Evolutionary conservation across 176 grass and related monocot genomes (phyloP), one percentile per base, ranked within the genome.

Genomic region (Themeda triandra): DNA sequence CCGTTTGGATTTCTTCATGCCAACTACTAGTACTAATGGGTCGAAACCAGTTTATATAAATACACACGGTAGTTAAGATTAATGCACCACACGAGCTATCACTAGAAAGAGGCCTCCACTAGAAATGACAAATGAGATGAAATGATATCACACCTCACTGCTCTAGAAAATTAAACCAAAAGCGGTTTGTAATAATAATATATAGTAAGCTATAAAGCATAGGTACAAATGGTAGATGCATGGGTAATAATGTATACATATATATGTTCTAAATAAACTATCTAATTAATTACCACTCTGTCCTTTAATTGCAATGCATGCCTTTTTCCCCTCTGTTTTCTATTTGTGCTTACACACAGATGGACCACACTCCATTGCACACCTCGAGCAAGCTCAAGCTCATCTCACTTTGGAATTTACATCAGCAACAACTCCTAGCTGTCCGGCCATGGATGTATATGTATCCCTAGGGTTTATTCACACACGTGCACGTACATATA

Each of bases 391-490:
- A 83, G 40, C 67, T 82, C 35, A 19, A 30, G 19, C 53, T 59
- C 53, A 58, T 19, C 53, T n/a, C 53, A 56, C 51, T 56, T 23
- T 56, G 51, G 54, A 10, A 23, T 58, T 69, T 80, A 14, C 46
- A 33, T 42, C 71, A 49, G 21, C 63, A 32, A 21, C 70, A 40
- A 18, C 71, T 66, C 69, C 63, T 17, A 4, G 6, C 69, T 41
- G 78, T 62, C 83, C 56, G 23, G 8, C 56, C 56, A 59, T 59
- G 23, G 23, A 59, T 59, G 23, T 4, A 24, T 54, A 6, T 23
- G 3, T 59, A 9, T 59, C 69, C 69, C 79, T 83, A 83, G 25
- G 25, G 79, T 84, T 92, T 89, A 94, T 94, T 94, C 30, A 67
- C 66, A 40, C 53, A 70, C 18, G 48, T 21, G 67, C 44, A n/a